Conservation (phyloP, 371 early-diverging fungal species). For the Lichtheimia ramosa region DNA sequence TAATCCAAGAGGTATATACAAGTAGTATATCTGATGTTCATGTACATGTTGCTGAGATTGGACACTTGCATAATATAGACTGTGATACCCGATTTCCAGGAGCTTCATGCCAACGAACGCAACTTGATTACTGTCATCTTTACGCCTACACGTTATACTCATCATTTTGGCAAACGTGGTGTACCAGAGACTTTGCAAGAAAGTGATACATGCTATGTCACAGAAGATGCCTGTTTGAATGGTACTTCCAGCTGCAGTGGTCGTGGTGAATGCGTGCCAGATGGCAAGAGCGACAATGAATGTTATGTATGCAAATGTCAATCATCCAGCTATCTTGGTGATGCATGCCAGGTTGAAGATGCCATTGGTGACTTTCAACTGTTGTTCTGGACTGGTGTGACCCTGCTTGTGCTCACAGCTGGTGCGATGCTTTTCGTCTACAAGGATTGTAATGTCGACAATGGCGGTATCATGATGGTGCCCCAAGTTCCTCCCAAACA, state of each 20-base stretch:
- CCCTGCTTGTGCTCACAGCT: conserved; percentile 33
- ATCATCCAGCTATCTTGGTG: conserved; percentile 25
- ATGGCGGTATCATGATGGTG: conserved; percentile 36
- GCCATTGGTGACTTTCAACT: conserved; percentile 45
- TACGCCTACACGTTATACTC: conserved; percentile 12
- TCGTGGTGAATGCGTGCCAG: conserved; percentile 31
- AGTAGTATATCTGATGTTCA: neutral
- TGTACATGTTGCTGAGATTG: too few species aligned
- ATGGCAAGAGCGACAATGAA: conserved; percentile 8
- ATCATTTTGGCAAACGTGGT: conserved; percentile 20
- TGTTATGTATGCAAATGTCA: conserved; percentile 44
- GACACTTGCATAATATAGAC: conserved; percentile 7
- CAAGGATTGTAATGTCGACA: conserved; percentile 33
- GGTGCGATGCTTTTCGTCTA: conserved; percentile 43
- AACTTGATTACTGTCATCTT: conserved; percentile 20
- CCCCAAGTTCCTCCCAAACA: conserved; percentile 43
- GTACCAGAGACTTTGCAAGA: conserved; percentile 9
- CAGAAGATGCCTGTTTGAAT: conserved; percentile 25
- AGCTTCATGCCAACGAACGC: conserved; percentile 4
- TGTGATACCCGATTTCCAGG: conserved; percentile 24
- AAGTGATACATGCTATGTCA: conserved; percentile 19
- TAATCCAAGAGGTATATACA: conserved; percentile 32
- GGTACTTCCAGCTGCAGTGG: conserved; percentile 34
- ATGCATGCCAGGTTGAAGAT: conserved; percentile 37
- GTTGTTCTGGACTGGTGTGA: conserved; percentile 48